phyloP scores from a whole-genome alignment of 1,139 yeast species.

The Starmera stellimalicola region DNA sequence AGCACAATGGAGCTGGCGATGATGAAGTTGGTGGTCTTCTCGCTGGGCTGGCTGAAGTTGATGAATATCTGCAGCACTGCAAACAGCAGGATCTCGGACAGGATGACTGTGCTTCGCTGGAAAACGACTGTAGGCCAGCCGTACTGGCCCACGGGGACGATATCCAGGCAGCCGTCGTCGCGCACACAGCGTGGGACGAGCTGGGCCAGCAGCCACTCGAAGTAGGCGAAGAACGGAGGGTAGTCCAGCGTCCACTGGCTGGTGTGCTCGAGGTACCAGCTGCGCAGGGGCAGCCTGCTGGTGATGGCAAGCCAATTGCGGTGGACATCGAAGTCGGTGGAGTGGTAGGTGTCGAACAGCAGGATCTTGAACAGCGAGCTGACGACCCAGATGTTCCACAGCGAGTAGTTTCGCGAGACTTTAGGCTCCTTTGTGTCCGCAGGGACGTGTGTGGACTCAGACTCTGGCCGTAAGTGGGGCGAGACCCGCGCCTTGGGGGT shows the following conservation, averaged over 20 bases:
- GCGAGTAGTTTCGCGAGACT: slow-evolving; percentile 29
- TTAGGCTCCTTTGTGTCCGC: slow-evolving; percentile 1
- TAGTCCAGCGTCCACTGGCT: slow-evolving; percentile 95
- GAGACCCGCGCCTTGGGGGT: no score
- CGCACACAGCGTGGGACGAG: slow-evolving; percentile 58
- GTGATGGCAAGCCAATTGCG: slow-evolving; percentile 96
- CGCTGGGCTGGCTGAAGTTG: slow-evolving; percentile 33
- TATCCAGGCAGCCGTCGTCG: slow-evolving; percentile 70
- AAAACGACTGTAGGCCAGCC: slow-evolving; percentile 73
- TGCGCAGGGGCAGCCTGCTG: slow-evolving; percentile 54
- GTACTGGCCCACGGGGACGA: slow-evolving; percentile 56
- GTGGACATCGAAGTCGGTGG: slow-evolving; percentile 96
- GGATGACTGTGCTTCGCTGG: slow-evolving; percentile 74
- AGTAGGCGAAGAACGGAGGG: slow-evolving; percentile 96
- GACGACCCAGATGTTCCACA: slow-evolving; percentile 61
- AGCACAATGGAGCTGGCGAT: slow-evolving; percentile 76
- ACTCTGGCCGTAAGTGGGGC: no score
- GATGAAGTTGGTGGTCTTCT: slow-evolving; percentile 46
- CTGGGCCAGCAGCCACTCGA: slow-evolving; percentile 71
- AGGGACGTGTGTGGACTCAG: no score
- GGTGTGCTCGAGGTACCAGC: slow-evolving; percentile 82
- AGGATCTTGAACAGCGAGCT: slow-evolving; percentile 47
- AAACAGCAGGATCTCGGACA: slow-evolving; percentile 66
- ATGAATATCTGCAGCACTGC: slow-evolving; percentile 65
- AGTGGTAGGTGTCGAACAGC: slow-evolving; percentile 43